Base-by-base conservation (phyloP, 225 moss, liverwort and hornwort genomes). In the Polytrichum formosum region DNA sequence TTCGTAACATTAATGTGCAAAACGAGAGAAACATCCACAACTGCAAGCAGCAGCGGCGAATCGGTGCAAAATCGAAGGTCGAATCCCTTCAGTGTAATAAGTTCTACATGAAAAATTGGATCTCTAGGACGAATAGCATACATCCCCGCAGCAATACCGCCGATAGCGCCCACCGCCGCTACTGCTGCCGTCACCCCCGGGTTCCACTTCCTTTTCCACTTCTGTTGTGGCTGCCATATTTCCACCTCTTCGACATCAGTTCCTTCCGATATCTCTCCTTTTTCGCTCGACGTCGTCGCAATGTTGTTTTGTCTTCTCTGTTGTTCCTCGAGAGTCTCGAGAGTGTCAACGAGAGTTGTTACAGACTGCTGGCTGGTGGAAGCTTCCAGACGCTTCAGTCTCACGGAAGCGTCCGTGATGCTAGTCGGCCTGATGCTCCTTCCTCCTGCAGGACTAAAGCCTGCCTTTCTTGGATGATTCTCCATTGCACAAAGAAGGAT, bases 1-100 rank as follows among this genome's bases (percentile, higher is more conserved):
- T 98, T 98, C 56, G 83, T 92, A 19, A 94, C 91, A 56, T 89
- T 91, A 28, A 98, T 90, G 68, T 83, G 82, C 26, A 98, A 73
- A 28, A 79, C 76, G 19, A 98, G 88, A 59, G 91, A 88, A 18
- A 98, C 82, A 73, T 98, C 98, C 35, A 98, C 85, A 70, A 94
- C 91, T 22, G 94, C 98, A 79, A 94, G 54, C 55, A 93, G 66
- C 81, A 92, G 72, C 53, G 92, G 91, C 25, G 92, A 92, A 67
- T 92, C 94, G 0, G 91, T 93, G 56, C 90, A 90, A 28, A 93
- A 96, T 60, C 96, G 85, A n/a, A 98, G 79, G 21, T 98, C 91
- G 68, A 98, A 90, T n/a, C 98, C 98, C 56, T 88, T 82, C 19
- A 94, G 73, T 0, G 84, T 85, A 68, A 98, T 94, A 6, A 75